Evolutionary conservation across 225 moss, liverwort and hornwort genomes (phyloP).

Genomic region (Marchantia paleacea): DNA sequence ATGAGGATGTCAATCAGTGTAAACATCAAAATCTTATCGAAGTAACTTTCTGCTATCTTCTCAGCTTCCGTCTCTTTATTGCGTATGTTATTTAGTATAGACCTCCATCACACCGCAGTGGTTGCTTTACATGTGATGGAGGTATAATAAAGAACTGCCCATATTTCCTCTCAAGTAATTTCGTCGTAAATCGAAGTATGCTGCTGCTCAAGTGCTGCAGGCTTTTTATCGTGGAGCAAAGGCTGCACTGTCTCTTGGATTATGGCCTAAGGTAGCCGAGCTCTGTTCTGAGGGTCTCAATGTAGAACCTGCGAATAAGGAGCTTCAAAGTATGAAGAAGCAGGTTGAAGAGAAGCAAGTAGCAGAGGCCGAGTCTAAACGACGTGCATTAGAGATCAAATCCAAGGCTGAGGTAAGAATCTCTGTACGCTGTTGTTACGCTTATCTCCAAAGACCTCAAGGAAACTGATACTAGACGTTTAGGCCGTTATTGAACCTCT

Average conservation of each 20-base stretch:
- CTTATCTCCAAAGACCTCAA: neutral
- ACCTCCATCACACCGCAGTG: no score
- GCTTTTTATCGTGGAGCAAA: conserved; percentile 89
- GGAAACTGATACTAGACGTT: no score
- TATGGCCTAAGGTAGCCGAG: conserved; percentile 59
- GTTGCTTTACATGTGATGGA: no score
- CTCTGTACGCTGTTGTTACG: neutral
- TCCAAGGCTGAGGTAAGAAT: conserved; percentile 57
- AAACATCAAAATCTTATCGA: no score
- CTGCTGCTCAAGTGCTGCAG: conserved; percentile 33
- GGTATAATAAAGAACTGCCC: no score
- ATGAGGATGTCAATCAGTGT: no score
- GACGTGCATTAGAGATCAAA: conserved; percentile 50
- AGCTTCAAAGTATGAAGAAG: conserved; percentile 59
- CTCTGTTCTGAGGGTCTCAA: conserved; percentile 59
- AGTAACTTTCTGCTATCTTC: no score
- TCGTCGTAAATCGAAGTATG: no score
- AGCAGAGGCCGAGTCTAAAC: conserved; percentile 58
- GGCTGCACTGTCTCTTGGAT: conserved; percentile 74
- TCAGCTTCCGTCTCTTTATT: no score
- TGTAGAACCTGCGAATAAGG: conserved; percentile 58
- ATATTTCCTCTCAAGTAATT: no score
- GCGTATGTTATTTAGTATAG: no score
- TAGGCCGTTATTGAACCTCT: no score
- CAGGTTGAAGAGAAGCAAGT: conserved; percentile 54